A percentile compares a stretch with the other conserved stretches of the same genome.
Conservation (phyloP, 192 early-diverging fungal genomes). For the Coemansia sp. region DNA sequence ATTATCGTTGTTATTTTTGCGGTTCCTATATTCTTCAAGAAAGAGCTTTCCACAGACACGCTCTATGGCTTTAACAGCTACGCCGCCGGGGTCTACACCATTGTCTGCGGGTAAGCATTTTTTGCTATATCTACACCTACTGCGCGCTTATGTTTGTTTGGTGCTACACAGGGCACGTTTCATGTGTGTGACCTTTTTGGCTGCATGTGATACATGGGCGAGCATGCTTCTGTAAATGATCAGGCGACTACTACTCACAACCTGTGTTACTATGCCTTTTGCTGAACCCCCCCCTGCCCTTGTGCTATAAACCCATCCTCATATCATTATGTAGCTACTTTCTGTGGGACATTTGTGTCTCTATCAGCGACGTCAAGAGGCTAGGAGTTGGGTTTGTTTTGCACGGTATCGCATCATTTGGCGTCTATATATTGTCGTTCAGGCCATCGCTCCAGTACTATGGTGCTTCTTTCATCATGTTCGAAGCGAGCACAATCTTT, state of each 20-base stretch:
- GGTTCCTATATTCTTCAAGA: conserved; percentile 66
- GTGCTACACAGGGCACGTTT: too few species aligned
- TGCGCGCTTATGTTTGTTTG: neutral
- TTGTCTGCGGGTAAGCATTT: conserved; percentile 73
- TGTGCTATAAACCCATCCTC: neutral
- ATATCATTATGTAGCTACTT: conserved; percentile 68
- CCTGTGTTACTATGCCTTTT: neutral
- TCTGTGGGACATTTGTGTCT: conserved; percentile 82
- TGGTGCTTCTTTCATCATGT: conserved; percentile 85
- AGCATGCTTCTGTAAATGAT: neutral
- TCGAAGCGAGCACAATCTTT: conserved; percentile 87
- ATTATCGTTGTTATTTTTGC: conserved; percentile 63
- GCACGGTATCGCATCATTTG: conserved; percentile 75
- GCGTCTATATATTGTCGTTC: conserved; percentile 68
- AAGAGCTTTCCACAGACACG: conserved; percentile 62
- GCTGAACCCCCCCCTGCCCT: neutral
- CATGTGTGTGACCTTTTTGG: neutral
- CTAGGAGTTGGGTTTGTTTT: conserved; percentile 78
- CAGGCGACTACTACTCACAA: neutral
- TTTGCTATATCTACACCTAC: neutral
- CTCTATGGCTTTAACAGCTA: conserved; percentile 69
- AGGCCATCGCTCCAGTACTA: conserved; percentile 84
- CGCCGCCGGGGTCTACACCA: conserved; percentile 73
- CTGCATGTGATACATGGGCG: neutral
- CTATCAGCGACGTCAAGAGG: conserved; percentile 63